Percentiles rank a stretch among this genome's conserved stretches.
Conservation (phyloP, 345 rosid species). For the Eucalyptus microcorys region DNA sequence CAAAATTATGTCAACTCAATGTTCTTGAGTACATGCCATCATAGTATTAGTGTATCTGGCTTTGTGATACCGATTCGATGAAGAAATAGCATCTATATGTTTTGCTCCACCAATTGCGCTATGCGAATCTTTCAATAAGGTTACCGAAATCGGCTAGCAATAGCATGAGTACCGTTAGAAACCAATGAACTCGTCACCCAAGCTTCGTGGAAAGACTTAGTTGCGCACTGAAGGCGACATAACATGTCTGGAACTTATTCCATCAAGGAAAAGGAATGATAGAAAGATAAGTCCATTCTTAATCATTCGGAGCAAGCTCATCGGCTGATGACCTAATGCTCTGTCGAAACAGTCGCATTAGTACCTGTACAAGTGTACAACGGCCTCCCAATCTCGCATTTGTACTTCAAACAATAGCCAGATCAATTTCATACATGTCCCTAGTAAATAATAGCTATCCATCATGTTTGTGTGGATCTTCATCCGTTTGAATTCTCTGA, state of each 20-base stretch:
- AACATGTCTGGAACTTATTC: not conserved
- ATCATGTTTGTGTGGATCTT: not conserved
- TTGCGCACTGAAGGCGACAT: not conserved
- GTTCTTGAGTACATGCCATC: not conserved
- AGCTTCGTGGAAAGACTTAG: not conserved
- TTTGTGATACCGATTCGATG: not conserved
- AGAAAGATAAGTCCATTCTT: not conserved
- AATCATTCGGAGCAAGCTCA: not conserved
- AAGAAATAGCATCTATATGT: not conserved
- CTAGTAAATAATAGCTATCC: not conserved
- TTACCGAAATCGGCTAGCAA: not conserved
- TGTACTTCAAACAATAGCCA: not conserved
- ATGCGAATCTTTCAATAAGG: not conserved
- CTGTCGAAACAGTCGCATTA: not conserved
- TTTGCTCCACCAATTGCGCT: not conserved
- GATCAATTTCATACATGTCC: not conserved
- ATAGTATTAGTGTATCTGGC: not conserved
- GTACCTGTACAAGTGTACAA: not conserved
- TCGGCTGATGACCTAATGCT: not conserved
- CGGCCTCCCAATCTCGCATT: not conserved
- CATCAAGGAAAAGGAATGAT: not conserved
- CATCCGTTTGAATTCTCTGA: not conserved
- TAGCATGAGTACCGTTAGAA: not conserved
- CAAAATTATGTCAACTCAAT: not conserved
- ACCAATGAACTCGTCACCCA: not conserved